Evolutionary conservation across 2,329 filamentous ascomycete genomes (phyloP).

Genomic region (Epichloe amarillans): DNA sequence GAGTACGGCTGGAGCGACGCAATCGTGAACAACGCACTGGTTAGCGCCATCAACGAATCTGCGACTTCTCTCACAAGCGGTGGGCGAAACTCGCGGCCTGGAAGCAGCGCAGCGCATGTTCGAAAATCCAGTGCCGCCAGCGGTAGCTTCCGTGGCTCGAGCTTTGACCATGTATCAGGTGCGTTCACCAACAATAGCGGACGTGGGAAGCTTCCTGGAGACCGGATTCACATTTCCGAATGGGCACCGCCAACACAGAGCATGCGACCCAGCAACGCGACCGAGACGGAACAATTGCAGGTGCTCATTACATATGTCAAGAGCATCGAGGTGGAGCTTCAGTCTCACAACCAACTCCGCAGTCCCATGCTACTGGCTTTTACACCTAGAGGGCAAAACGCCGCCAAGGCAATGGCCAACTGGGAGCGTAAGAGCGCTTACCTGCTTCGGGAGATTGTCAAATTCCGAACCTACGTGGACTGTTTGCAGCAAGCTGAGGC

Average conservation of each 20-base stretch:
- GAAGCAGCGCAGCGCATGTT: constrained; percentile 33
- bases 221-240: constrained; percentile 70
- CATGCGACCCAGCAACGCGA: constrained; percentile 67
- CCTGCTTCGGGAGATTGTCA: constrained; percentile 84
- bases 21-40: constrained; percentile 53
- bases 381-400: constrained; percentile 70
- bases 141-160: constrained; percentile 39
- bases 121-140: constrained; percentile 34
- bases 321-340: constrained; percentile 73
- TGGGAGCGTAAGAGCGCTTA: constrained; percentile 96
- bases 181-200: constrained; percentile 38
- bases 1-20: constrained; percentile 93
- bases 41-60: constrained; percentile 38
- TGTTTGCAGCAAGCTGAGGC: constrained; percentile 57
- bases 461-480: constrained; percentile 92
- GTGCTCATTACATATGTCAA: constrained; percentile 67
- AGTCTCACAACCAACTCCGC: constrained; percentile 77
- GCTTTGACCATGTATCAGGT: constrained; percentile 46
- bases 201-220: constrained; percentile 59
- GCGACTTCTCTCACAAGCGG: constrained; percentile 16
- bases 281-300: constrained; percentile 69
- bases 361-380: constrained; percentile 82
- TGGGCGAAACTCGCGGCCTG: constrained; percentile 30
- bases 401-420: constrained; percentile 76
- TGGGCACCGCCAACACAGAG: constrained; percentile 85